These are phyloP conservation scores for Fusarium illudens DNA, from an alignment of 2,329 filamentous ascomycete species.

Conservation along the genomic window DNA sequence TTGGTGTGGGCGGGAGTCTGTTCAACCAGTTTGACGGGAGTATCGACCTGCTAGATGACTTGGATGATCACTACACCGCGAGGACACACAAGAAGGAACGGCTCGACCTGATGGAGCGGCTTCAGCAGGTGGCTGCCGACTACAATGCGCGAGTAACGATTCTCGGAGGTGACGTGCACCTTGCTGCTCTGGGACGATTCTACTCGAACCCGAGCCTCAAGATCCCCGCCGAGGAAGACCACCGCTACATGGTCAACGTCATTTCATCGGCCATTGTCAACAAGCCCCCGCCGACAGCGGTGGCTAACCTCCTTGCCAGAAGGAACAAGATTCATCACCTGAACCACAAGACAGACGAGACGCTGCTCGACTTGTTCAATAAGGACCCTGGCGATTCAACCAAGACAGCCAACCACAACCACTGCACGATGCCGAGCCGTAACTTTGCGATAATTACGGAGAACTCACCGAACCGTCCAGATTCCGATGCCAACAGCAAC, in stretches of 20 bases:
- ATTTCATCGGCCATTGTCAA: slow-evolving; percentile 96
- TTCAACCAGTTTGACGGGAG: slow-evolving; percentile 97
- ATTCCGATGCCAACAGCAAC: slow-evolving; percentile 36
- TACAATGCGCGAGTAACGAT: slow-evolving; percentile 93
- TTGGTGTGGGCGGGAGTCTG: slow-evolving; percentile 82
- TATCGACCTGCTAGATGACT: slow-evolving; percentile 89
- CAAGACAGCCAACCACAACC: slow-evolving; percentile 80
- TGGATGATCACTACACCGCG: slow-evolving; percentile 96
- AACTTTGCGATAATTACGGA: slow-evolving; percentile 94
- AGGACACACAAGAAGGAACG: slow-evolving; percentile 91
- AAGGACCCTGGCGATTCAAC: slow-evolving; percentile 80
- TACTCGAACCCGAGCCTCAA: slow-evolving; percentile 86
- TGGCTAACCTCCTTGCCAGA: slow-evolving; percentile 89
- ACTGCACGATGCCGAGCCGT: slow-evolving; percentile 88
- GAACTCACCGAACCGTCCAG: slow-evolving; percentile 71
- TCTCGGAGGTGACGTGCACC: slow-evolving; percentile 90
- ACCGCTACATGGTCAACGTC: slow-evolving; percentile 94
- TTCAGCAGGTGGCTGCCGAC: slow-evolving; percentile 84
- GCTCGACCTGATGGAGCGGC: slow-evolving; percentile 76
- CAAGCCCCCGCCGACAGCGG: slow-evolving; percentile 84
- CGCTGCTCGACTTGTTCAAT: slow-evolving; percentile 90
- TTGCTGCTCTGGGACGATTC: slow-evolving; percentile 92
- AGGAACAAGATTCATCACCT: slow-evolving; percentile 84
- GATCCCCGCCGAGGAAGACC: slow-evolving; percentile 81
- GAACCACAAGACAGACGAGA: slow-evolving; percentile 82